Evolutionary conservation across 805 yeast species (phyloP).

Genomic region (Pichia kluyveri): DNA sequence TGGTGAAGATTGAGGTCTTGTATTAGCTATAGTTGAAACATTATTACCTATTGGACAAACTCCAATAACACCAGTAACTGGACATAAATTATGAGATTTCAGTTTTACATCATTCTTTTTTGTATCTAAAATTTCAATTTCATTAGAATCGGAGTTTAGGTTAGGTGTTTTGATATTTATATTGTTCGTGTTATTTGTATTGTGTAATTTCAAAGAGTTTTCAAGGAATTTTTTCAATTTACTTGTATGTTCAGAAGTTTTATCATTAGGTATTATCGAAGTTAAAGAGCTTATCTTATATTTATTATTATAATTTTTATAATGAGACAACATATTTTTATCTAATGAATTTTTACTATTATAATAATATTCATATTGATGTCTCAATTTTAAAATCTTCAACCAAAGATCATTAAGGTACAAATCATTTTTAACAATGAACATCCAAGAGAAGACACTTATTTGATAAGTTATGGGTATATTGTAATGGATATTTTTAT

Average conservation of each 20-base stretch:
- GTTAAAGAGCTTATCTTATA: conserved; percentile 13
- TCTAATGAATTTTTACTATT: conserved; percentile 21
- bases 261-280: conserved; percentile 16
- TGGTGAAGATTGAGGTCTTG: not conserved
- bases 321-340: conserved; percentile 23
- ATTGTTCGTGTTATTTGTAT: not conserved
- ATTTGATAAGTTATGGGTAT: conserved; percentile 31
- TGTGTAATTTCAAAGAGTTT: conserved; percentile 6
- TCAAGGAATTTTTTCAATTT: conserved; percentile 26
- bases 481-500: conserved; percentile 26
- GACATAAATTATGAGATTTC: conserved; percentile 7
- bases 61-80: conserved; percentile 19
- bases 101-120: not conserved
- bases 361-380: conserved; percentile 29
- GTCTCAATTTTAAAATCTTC: conserved; percentile 27
- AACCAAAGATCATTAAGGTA: conserved; percentile 46
- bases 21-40: not conserved
- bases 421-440: conserved; percentile 50
- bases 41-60: conserved; percentile 16
- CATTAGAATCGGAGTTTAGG: not conserved
- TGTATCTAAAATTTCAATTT: not conserved
- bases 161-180: not conserved
- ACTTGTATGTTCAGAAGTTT: conserved; percentile 23
- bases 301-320: conserved; percentile 22
- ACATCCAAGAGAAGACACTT: conserved; percentile 49